phyloP scores from a whole-genome alignment of 371 early-diverging fungal genomes.

The Rhizopus sp. region DNA sequence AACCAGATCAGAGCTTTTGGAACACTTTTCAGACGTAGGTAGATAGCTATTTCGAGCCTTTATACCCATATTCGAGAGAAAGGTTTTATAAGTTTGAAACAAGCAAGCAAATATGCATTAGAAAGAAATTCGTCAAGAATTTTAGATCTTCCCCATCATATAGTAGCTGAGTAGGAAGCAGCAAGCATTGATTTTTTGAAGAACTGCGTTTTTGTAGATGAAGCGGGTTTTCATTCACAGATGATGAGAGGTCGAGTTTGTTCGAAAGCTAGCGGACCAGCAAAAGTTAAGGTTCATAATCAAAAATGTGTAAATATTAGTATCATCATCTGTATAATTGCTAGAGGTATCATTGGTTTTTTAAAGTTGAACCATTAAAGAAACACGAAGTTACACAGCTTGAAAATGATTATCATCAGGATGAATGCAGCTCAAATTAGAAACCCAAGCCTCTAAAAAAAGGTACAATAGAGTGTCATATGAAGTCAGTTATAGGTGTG shows the following conservation, averaged over 20 bases:
- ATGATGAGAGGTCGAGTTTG: constrained; percentile 19
- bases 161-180: background rate
- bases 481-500: constrained; percentile 12
- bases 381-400: too few relatives aligned
- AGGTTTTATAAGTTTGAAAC: constrained; percentile 5
- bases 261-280: constrained; percentile 5
- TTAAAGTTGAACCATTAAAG: constrained; percentile 11
- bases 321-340: too few relatives aligned
- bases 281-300: constrained; percentile 12
- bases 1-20: constrained; percentile 4
- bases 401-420: too few relatives aligned
- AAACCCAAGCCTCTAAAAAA: constrained; percentile 8
- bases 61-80: constrained; percentile 12
- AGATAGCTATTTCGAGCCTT: constrained; percentile 11
- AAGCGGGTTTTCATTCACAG: constrained; percentile 6
- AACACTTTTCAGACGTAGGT: background rate
- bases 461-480: constrained; percentile 12
- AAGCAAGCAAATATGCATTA: constrained; percentile 7
- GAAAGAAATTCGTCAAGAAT: background rate
- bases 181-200: constrained; percentile 3
- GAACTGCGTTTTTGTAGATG: constrained; percentile 11
- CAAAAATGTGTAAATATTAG: constrained; percentile 12
- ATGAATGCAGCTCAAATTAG: background rate
- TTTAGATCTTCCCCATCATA: constrained; percentile 2
- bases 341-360: constrained; percentile 9